Conservation (phyloP, 1,284 basidiomycete species). For the Ceratobasidium sp. region DNA sequence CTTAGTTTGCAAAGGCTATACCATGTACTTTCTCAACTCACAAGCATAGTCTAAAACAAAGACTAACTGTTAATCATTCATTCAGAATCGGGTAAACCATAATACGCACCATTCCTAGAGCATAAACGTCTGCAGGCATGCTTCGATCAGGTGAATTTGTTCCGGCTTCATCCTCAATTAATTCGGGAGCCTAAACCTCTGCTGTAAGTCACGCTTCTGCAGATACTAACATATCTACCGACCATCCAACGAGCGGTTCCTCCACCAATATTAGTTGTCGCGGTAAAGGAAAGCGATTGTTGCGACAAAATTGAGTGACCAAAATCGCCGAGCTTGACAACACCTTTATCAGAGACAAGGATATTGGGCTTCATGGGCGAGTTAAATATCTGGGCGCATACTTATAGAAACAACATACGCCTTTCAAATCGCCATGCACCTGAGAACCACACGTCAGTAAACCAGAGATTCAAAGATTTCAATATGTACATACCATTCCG, state of each 20-base stretch:
- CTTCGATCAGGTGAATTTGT: not conserved
- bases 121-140: conserved; percentile 25
- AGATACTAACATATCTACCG: not conserved
- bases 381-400: not conserved
- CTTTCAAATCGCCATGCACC: conserved; percentile 18
- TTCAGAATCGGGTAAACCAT: not conserved
- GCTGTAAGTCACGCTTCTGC: no score
- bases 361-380: not conserved
- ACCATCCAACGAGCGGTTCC: conserved; percentile 37
- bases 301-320: not conserved
- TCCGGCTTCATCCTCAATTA: conserved; percentile 2
- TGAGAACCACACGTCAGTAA: not conserved
- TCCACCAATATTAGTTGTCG: not conserved
- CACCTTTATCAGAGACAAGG: not conserved
- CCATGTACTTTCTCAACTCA: not conserved
- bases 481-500: not conserved
- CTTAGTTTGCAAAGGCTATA: not conserved
- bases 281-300: not conserved
- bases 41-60: not conserved
- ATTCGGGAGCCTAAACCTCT: conserved; percentile 12
- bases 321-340: conserved; percentile 26
- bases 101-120: conserved; percentile 22
- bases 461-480: no score
- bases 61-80: not conserved
- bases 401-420: not conserved